Base-by-base conservation (phyloP, 495 filamentous ascomycete species). In the Penicillium atrosanguineum region DNA sequence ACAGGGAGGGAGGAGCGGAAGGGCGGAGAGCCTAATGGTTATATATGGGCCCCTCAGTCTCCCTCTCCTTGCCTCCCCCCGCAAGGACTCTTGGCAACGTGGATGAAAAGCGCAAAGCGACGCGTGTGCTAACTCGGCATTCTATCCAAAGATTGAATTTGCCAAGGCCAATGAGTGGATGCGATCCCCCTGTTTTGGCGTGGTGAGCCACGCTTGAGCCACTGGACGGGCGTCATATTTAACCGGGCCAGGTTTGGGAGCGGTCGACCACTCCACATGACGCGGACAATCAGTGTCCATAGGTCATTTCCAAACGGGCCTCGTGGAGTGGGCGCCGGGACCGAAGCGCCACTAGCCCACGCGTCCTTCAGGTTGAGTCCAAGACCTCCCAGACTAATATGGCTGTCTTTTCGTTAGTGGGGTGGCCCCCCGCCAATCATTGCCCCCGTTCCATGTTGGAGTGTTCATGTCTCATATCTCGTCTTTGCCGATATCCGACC, bases 321-420 rank as follows among this genome's bases (percentile, higher is more conserved):
- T 15, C 11, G 31, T 14, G 3, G 31, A 34, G 31, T 2, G 31
- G 31, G 31, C 12, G 11, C 47, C 11, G 38, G 26, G 23, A 49
- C 40, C 15, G 38, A 44, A 58, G 36, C 50, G 52, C 60, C 50
- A 56, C 43, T 37, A 42, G 48, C 44, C 60, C 60, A 54, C 60
- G 57, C 57, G 60, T 57, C 60, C 26, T 45, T 11, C 16, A 38
- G 39, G 28, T 20, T 34, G 48, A 31, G 16, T 6, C 36, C 26
- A n/a, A 16, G 23, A 23, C 23, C 2, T 2, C 23, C 23, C 23
- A 23, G 23, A 23, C 23, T 2, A 21, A 46, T 52, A 55, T 59
- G 59, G 59, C 56, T 12, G 6, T 40, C 1, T 8, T 8, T 16
- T 16, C 38, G 14, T 41, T 18, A 26, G 55, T 50, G 50, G 55